Evolutionary conservation across 345 rosid genomes (phyloP).

Genomic region (Geranium brycei): DNA sequence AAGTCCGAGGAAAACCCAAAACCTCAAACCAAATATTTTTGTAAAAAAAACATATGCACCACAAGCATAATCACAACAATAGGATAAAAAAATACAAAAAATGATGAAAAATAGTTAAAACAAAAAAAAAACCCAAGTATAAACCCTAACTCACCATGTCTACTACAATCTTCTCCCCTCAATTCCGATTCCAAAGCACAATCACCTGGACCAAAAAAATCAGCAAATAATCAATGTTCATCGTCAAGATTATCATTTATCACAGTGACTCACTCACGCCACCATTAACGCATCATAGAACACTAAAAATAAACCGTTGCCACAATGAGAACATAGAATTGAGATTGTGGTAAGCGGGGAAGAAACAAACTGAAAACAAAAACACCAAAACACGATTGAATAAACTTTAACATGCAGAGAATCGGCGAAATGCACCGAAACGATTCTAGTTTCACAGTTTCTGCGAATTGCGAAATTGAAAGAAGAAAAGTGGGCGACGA

Average conservation of each 20-base stretch:
- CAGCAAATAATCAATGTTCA: background rate
- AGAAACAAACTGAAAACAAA: no score
- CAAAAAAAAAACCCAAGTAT: background rate
- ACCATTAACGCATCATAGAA: background rate
- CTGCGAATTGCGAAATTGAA: no score
- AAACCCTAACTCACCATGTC: background rate
- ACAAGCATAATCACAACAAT: background rate
- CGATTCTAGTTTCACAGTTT: no score
- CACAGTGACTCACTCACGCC: background rate
- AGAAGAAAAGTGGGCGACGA: no score
- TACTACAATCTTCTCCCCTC: background rate
- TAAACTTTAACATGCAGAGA: no score
- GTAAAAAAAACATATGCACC: no score
- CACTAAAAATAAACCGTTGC: no score
- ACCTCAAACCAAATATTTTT: background rate
- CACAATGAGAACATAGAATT: no score
- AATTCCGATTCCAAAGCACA: background rate
- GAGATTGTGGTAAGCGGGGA: no score
- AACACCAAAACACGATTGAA: no score
- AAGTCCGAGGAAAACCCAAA: conserved; percentile 5
- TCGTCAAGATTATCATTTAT: background rate
- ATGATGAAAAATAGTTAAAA: background rate
- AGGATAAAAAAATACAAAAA: no score
- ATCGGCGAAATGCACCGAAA: no score
- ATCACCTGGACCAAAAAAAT: background rate